phyloP scores from a whole-genome alignment of 768 basidiomycete genomes.

The Psilocybe cyanescens region DNA sequence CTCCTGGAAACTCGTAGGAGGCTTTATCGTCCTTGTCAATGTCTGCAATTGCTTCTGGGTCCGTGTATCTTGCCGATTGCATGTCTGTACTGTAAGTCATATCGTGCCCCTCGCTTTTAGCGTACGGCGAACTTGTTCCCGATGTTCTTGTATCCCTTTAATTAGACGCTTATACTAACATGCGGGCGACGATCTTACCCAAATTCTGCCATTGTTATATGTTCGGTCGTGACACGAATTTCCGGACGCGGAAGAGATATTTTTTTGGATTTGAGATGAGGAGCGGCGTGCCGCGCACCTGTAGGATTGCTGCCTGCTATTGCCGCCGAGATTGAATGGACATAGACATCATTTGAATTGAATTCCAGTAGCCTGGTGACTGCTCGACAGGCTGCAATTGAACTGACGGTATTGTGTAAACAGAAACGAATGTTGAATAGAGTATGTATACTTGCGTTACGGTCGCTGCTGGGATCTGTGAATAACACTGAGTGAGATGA shows the following conservation, averaged over 20 bases:
- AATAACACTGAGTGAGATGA: background rate
- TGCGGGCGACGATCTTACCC: slow-evolving; percentile 34
- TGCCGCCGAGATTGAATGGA: slow-evolving; percentile 46
- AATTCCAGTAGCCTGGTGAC: slow-evolving; percentile 70
- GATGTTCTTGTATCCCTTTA: slow-evolving; percentile 13
- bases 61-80: slow-evolving; percentile 27
- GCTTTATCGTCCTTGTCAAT: slow-evolving; percentile 32
- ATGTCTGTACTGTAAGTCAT: slow-evolving; percentile 30
- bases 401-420: slow-evolving; percentile 30
- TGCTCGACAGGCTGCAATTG: slow-evolving; percentile 69
- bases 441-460: slow-evolving; percentile 49
- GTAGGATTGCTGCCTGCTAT: slow-evolving; percentile 35
- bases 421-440: background rate
- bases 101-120: slow-evolving; percentile 23
- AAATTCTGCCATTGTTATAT: slow-evolving; percentile 63
- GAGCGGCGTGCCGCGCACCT: slow-evolving; percentile 29
- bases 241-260: slow-evolving; percentile 40
- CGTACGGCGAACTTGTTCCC: slow-evolving; percentile 25
- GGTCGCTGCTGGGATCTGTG: slow-evolving; percentile 64
- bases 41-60: slow-evolving; percentile 27
- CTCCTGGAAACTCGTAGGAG: slow-evolving; percentile 26
- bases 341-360: slow-evolving; percentile 45
- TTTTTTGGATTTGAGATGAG: slow-evolving; percentile 31
- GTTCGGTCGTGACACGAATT: slow-evolving; percentile 63
- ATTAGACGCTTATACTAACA: background rate